These are phyloP conservation scores for Epichloe elymi DNA, from an alignment of 2,329 filamentous ascomycete genomes.

Conservation along the genomic window DNA sequence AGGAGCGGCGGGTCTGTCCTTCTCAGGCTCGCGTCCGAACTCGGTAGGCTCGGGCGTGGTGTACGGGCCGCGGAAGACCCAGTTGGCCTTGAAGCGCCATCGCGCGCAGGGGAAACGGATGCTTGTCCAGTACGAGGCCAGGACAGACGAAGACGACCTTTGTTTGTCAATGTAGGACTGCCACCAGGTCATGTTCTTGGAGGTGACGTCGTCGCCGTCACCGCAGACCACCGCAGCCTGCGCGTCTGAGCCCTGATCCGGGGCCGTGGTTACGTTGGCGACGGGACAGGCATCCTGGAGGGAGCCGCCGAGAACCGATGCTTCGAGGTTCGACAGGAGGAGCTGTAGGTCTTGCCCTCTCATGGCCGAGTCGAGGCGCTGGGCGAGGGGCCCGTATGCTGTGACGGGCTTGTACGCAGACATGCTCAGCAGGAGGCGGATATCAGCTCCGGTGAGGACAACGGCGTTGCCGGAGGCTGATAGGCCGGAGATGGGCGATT, in stretches of 20 bases:
- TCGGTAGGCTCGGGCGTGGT: conserved; percentile 15
- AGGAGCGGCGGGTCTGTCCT: conserved; percentile 25
- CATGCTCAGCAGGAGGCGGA: conserved; percentile 14
- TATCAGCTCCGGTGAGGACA: conserved; percentile 19
- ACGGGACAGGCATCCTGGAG: conserved; percentile 12
- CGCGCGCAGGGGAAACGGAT: conserved; percentile 27
- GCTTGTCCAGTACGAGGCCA: conserved; percentile 21
- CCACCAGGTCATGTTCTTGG: conserved; percentile 14
- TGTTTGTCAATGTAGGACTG: conserved; percentile 17
- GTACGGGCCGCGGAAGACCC: conserved; percentile 26
- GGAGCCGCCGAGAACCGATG: conserved; percentile 1
- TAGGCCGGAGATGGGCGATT: conserved; percentile 14
- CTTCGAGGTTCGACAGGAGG: background rate
- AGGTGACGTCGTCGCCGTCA: conserved; percentile 18
- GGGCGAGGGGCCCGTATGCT: conserved; percentile 7
- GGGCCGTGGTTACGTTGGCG: background rate
- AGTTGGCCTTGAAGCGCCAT: conserved; percentile 24
- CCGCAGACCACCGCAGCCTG: conserved; percentile 19
- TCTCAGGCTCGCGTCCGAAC: background rate
- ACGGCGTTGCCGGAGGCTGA: conserved; percentile 9
- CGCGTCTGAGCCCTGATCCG: conserved; percentile 11
- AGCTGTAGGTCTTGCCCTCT: conserved; percentile 7
- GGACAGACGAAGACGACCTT: conserved; percentile 14
- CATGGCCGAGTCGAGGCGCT: conserved; percentile 9
- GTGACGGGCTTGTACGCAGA: conserved; percentile 19